Conservation (phyloP, 306 rosid genomes). For the Astragalus membranaceus region DNA sequence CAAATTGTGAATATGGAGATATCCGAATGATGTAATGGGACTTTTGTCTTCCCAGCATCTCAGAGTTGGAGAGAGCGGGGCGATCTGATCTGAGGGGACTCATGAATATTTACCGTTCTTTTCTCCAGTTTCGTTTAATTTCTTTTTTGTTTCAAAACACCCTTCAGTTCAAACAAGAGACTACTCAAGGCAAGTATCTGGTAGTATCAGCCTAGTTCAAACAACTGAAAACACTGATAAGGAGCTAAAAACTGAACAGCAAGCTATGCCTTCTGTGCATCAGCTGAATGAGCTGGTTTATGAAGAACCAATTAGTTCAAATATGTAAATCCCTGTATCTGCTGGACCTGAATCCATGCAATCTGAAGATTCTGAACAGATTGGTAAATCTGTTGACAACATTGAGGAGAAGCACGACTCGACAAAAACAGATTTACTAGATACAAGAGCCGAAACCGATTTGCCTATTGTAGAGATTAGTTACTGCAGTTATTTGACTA, state of each 20-base stretch:
- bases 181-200: slow-evolving; percentile 18
- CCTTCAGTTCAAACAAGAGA: no score
- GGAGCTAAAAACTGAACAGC: slow-evolving; percentile 22
- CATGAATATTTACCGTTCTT: no score
- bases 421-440: background rate
- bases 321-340: slow-evolving; percentile 26
- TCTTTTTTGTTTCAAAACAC: no score
- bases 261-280: background rate
- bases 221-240: slow-evolving; percentile 3
- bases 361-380: background rate
- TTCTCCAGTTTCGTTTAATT: no score
- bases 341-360: slow-evolving; percentile 28
- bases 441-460: background rate
- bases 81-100: no score
- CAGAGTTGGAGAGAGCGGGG: no score
- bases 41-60: background rate
- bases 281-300: slow-evolving; percentile 25
- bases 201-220: slow-evolving; percentile 19
- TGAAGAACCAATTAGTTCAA: slow-evolving; percentile 19
- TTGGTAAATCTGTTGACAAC: slow-evolving; percentile 13
- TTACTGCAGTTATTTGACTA: background rate
- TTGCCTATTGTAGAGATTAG: background rate
- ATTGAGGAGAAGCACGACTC: slow-evolving; percentile 23
- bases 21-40: background rate
- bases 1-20: background rate